Evolutionary conservation across 768 basidiomycete species (phyloP).

Genomic region (Mycena polygramma): DNA sequence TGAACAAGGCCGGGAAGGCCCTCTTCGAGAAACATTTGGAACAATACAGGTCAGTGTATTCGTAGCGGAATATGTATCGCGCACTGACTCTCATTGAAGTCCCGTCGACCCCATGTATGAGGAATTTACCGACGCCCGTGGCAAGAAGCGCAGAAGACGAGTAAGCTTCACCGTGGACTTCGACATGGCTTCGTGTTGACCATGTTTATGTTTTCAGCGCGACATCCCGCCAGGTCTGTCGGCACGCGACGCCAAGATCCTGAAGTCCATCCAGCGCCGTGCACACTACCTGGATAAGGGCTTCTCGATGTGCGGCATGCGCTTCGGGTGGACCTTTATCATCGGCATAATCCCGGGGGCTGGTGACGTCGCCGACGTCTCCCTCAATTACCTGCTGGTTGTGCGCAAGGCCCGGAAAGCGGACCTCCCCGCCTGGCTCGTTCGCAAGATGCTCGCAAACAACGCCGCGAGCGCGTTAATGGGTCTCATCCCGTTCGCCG

Average conservation of each 20-base stretch:
- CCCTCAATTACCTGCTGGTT: conserved; percentile 82
- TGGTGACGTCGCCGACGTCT: conserved; percentile 74
- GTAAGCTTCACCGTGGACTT: conserved; percentile 50
- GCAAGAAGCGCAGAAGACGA: conserved; percentile 69
- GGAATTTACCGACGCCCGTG: conserved; percentile 65
- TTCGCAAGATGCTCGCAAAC: conserved; percentile 82
- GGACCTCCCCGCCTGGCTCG: conserved; percentile 76
- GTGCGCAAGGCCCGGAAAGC: conserved; percentile 81
- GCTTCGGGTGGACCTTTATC: conserved; percentile 90
- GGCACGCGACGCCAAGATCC: conserved; percentile 77
- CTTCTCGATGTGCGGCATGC: conserved; percentile 82
- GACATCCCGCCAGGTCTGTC: conserved; percentile 83
- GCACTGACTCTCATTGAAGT: neutral
- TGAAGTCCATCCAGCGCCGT: conserved; percentile 79
- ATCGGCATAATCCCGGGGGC: conserved; percentile 81
- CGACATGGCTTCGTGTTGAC: conserved; percentile 12
- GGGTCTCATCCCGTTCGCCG: conserved; percentile 77
- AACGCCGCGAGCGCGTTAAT: conserved; percentile 76
- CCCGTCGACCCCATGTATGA: conserved; percentile 86
- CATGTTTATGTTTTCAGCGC: conserved; percentile 56
- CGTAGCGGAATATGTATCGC: too few relatives aligned
- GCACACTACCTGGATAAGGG: conserved; percentile 92
- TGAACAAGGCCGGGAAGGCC: conserved; percentile 64
- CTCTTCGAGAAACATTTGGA: conserved; percentile 76
- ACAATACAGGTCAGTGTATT: conserved; percentile 57